Evolutionary conservation across 352 stramenopile species (phyloP), one percentile per base, ranked within the genome.

Genomic region (Thraustochytrium striatum): DNA sequence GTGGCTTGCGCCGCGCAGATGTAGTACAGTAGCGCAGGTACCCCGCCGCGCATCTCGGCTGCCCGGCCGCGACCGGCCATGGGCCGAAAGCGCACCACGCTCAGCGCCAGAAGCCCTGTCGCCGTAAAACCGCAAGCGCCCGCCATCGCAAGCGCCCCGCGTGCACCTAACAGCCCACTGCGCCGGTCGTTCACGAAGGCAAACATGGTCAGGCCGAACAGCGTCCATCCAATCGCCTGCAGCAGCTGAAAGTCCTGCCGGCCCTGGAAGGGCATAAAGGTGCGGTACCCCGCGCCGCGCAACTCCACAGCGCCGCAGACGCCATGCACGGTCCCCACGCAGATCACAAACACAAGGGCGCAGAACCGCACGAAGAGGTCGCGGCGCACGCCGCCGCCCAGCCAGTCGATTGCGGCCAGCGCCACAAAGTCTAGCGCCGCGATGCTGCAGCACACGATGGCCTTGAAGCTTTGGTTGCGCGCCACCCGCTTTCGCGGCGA

Each of bases 241-340:
- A 75, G 25, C 8, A 75, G 11, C 25, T 75, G 65, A 25, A 75
- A 75, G 41, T 75, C 65, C n/a, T 30, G 11, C 0, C 43, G n/a
- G 16, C 65, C 65, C 19, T 28, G 39, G 3, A 75, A 75, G 5
- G 65, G 65, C 52, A 61, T 39, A 9, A 75, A 75, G 50, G 61
- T 21, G 9, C 39, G 21, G 30, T 62, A 75, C 2, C 65, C 65
- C 32, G 16, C 16, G 5, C 5, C 0, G 5, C 13, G 16, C 19
- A 39, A 16, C 19, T 72, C 65, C 8, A 38, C 0, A 3, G 39
- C 35, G 32, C 65, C 65, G 25, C 30, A 72, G 25, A 75, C 3
- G 39, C 25, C 44, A 25, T 75, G 65, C 5, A 43, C 28, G 44
- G 39, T 19, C 32, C 65, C 8, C 1, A 32, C 52, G 50, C 65